Percentiles rank a stretch among this genome's conserved stretches.
Conservation (phyloP, 108 stramenopile species). For the Skeletonema grethae region DNA sequence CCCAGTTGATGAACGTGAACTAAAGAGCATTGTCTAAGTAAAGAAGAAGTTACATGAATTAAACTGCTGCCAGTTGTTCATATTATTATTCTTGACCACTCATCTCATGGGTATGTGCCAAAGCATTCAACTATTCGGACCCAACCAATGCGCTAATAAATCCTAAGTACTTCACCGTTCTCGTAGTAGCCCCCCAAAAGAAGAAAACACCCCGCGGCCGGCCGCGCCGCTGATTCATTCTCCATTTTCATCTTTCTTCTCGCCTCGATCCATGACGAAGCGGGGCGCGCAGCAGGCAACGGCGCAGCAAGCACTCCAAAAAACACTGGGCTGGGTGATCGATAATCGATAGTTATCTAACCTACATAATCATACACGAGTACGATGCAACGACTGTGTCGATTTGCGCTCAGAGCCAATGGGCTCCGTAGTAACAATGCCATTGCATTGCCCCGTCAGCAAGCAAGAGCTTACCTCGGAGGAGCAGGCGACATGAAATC, state of each 20-base stretch:
- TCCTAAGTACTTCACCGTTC: no score
- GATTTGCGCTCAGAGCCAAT: neutral
- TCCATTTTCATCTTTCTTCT: no score
- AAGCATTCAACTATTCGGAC: no score
- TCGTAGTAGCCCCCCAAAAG: no score
- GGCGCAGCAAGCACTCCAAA: no score
- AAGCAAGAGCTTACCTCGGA: slow-evolving; percentile 67
- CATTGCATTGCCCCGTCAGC: neutral
- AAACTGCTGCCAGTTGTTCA: neutral
- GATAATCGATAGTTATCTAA: neutral
- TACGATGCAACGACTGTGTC: neutral
- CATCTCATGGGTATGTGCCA: no score
- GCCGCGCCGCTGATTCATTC: no score
- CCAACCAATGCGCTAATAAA: no score
- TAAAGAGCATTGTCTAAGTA: slow-evolving; percentile 12
- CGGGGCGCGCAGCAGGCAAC: no score
- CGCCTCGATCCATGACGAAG: no score
- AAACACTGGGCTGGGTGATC: no score
- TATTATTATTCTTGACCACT: neutral
- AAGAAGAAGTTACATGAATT: neutral
- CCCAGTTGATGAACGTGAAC: slow-evolving; percentile 49
- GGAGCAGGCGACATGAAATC: slow-evolving; percentile 67
- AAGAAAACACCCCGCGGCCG: no score
- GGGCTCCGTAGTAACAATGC: neutral
- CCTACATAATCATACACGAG: neutral